These are phyloP conservation scores for Cenococcum geophilum DNA, from an alignment of 495 filamentous ascomycete species.

Conservation along the genomic window DNA sequence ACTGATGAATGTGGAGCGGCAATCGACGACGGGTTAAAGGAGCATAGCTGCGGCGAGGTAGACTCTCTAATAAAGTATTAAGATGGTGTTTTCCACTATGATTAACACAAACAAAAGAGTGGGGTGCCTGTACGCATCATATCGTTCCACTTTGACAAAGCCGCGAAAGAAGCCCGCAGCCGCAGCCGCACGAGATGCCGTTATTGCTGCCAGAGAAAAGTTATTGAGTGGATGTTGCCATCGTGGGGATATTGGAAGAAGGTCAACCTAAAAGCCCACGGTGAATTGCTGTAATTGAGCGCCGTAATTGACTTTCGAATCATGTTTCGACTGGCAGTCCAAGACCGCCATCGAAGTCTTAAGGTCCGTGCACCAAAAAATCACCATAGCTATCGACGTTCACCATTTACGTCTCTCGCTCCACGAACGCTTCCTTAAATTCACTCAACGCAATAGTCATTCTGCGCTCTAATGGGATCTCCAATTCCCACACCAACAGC, in stretches of 20 bases:
- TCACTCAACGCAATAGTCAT: not conserved
- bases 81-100: slow-evolving; percentile 37
- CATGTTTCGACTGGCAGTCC: not conserved
- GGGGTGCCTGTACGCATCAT: too few relatives aligned
- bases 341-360: not conserved
- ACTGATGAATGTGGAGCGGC: not conserved
- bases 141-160: too few relatives aligned
- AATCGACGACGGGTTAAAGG: not conserved
- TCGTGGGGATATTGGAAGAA: too few relatives aligned
- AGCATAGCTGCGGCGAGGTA: not conserved
- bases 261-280: too few relatives aligned
- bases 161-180: too few relatives aligned
- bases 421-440: not conserved
- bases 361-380: not conserved
- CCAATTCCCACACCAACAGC: slow-evolving; percentile 26
- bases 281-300: too few relatives aligned
- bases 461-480: slow-evolving; percentile 17
- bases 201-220: too few relatives aligned
- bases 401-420: not conserved
- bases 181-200: too few relatives aligned
- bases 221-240: too few relatives aligned
- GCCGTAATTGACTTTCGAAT: not conserved
- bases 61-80: slow-evolving; percentile 2
- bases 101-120: too few relatives aligned
- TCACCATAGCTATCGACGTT: not conserved